Evolutionary conservation across 495 filamentous ascomycete genomes (phyloP), one percentile per base, ranked within the genome.

Genomic region (Sordaria brevicollis): DNA sequence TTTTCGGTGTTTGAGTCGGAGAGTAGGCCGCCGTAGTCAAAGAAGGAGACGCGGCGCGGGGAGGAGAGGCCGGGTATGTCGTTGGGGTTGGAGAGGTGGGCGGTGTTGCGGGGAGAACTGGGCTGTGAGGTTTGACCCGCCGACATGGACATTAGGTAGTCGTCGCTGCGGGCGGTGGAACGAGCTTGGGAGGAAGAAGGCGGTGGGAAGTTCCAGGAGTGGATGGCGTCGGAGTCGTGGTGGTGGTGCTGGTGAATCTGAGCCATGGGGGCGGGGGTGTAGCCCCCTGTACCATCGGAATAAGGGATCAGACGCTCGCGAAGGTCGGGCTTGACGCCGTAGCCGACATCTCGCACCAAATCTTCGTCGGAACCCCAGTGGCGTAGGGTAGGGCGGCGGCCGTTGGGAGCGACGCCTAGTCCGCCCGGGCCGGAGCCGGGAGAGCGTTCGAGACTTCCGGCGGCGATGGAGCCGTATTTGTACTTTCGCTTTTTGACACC

Each of bases 291-390:
- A 0, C 72, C 67, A 37, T 67, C 71, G 17, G 72, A 70, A 35
- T 71, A 78, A 2, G 78, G 77, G 25, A 57, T 57, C 9, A 68
- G 71, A 2, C 2, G 10, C 9, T 83, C 83, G 37, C 84, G 81
- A 11, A 92, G 72, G 31, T 89, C 86, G 15, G 87, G 86, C 66
- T 88, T 80, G 19, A 90, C 80, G 25, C 88, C 82, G 17, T 91
- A 85, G n/a, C 92, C 92, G 36, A 93, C 43, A 73, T 88, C 91
- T 15, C 87, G 82, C 1, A 90, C 91, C 4, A 96, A 82, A 74
- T 94, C 92, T 65, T 91, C 90, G 76, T 96, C 92, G 72, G 90
- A 93, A 7, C 91, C 92, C 92, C 92, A 94, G 71, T 89, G 85
- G 65, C 86, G 80, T 25, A 86, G 81, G 10, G 81, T 84, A 4